Base-by-base conservation (phyloP, 768 basidiomycete species). In the Boletus subparvulus region DNA sequence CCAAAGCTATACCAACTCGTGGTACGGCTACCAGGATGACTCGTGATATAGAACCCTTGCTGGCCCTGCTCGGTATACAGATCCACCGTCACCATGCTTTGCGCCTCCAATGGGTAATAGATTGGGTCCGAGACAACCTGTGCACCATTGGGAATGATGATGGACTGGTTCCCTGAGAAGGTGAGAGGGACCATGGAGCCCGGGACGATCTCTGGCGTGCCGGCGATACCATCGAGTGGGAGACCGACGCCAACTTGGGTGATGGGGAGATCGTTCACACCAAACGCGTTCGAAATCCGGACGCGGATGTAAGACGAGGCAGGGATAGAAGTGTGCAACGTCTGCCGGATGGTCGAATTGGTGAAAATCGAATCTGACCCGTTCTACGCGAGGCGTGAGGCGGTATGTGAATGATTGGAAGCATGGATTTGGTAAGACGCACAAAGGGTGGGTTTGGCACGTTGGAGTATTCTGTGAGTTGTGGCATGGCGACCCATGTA, bases 401-500 rank as follows among this genome's bases (percentile, higher is more conserved):
- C 26, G 9, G 24, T 43, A 26, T 30, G 21, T 24, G 16, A 41
- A 16, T 16, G 37, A 35, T 28, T 26, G 28, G 32, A 50, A 39
- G 35, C 12, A 32, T 24, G 40, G 19, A 36, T 12, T n/a, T 3
- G 6, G 13, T 10, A 19, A 30, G 21, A 42, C 53, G 46, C 40
- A 56, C 58, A 30, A 52, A 56, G 1, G 46, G 55, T 28, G 36
- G 42, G 35, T 59, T 35, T 9, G 44, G 49, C 46, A 60, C 14
- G 32, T 54, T 60, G 33, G 1, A 26, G 30, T 50, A 50, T 47
- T 41, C 57, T 19, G 52, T 53, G 17, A 50, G 14, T 37, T 61
- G 57, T 35, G 45, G 48, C 60, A 47, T 59, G 41, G 49, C 12
- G 43, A 47, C 37, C 58, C 56, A 53, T 26, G 56, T 52, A 33